Percentiles rank a stretch among this genome's conserved stretches.
These are phyloP conservation scores for Alternaria longipes DNA, from an alignment of 2,329 filamentous ascomycete genomes.

Conservation along the genomic window DNA sequence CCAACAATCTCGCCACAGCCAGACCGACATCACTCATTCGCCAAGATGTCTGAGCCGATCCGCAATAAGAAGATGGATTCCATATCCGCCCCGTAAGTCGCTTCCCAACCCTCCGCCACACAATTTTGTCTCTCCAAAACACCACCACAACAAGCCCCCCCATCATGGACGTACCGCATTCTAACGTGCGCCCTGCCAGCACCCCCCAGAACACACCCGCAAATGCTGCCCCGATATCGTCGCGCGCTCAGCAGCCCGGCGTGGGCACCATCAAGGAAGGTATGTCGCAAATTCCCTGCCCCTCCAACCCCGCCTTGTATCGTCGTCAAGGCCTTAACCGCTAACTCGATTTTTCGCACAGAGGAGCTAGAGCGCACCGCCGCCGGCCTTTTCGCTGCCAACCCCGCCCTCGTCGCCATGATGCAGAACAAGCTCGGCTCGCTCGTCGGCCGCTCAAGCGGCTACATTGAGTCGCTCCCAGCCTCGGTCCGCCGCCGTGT, in stretches of 20 bases:
- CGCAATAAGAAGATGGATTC: slow-evolving; percentile 72
- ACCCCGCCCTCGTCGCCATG: slow-evolving; percentile 94
- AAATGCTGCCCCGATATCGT: slow-evolving; percentile 95
- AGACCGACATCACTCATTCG: slow-evolving; percentile 37
- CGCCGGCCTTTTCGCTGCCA: slow-evolving; percentile 92
- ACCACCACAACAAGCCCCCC: slow-evolving; percentile 25
- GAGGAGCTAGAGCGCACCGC: slow-evolving; percentile 92
- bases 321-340: slow-evolving; percentile 43
- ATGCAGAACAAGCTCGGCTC: slow-evolving; percentile 96
- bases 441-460: slow-evolving; percentile 93
- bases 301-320: slow-evolving; percentile 42
- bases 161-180: slow-evolving; percentile 45
- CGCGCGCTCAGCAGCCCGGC: slow-evolving; percentile 93
- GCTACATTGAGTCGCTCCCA: slow-evolving; percentile 96
- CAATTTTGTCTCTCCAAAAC: slow-evolving; percentile 30
- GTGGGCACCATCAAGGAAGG: slow-evolving; percentile 97
- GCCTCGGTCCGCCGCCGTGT: slow-evolving; percentile 90
- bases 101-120: slow-evolving; percentile 35
- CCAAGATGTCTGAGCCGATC: slow-evolving; percentile 72
- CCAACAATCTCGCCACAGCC: slow-evolving; percentile 45
- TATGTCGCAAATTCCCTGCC: slow-evolving; percentile 57
- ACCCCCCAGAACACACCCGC: slow-evolving; percentile 98
- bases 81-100: slow-evolving; percentile 70
- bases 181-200: slow-evolving; percentile 61
- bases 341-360: slow-evolving; percentile 57